These are phyloP conservation scores for Alternaria angustiovoidea DNA, from an alignment of 2,329 filamentous ascomycete species.

Conservation along the genomic window DNA sequence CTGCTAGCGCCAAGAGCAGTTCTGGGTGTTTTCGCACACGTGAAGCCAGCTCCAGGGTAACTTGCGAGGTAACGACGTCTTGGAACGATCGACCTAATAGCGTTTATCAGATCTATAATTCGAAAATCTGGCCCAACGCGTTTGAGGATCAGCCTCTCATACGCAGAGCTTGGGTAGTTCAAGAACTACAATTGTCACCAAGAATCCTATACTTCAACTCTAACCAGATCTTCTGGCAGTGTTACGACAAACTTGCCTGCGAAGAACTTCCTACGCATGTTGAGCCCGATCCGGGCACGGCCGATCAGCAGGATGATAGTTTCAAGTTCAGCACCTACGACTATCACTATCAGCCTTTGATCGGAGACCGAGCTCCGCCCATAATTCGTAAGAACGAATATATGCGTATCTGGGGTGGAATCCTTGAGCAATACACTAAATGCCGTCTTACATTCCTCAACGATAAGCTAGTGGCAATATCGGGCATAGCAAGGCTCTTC, in stretches of 20 bases:
- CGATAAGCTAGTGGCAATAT: not conserved
- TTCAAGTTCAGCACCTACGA: not conserved
- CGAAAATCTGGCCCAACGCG: not conserved
- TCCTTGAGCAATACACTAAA: not conserved
- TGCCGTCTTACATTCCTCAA: not conserved
- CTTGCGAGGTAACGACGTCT: not conserved
- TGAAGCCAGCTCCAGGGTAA: not conserved
- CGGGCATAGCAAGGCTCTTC: not conserved
- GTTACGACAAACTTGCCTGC: not conserved
- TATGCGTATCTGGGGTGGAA: not conserved
- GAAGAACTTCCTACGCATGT: not conserved
- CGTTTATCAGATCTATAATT: not conserved
- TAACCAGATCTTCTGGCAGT: not conserved
- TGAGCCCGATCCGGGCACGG: accelerated
- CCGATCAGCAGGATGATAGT: not conserved
- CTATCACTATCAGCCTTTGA: not conserved
- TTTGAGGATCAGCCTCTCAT: not conserved
- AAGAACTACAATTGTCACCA: not conserved
- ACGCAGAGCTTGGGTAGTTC: not conserved
- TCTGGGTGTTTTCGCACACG: not conserved
- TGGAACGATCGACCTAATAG: not conserved
- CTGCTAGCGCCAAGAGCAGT: not conserved
- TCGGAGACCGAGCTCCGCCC: not conserved
- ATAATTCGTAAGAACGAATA: no score
- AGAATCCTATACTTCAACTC: not conserved